These are phyloP conservation scores for Phytophthora capsici DNA, from an alignment of 352 stramenopile species.

Conservation along the genomic window DNA sequence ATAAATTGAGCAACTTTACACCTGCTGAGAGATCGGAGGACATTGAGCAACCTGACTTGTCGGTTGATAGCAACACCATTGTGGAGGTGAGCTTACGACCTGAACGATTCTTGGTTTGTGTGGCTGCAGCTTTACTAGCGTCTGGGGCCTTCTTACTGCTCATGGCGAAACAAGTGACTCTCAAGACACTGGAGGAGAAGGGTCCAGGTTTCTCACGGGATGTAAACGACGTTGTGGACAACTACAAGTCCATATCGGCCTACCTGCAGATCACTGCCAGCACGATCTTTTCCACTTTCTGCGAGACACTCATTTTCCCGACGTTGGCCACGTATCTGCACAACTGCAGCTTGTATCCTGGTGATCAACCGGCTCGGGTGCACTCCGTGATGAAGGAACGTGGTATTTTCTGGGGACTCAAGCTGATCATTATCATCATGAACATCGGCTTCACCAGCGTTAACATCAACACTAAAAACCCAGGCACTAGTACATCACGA, in stretches of 20 bases:
- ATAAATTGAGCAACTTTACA: constrained; percentile 27
- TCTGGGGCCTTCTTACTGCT: constrained; percentile 50
- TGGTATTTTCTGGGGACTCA: constrained; percentile 65
- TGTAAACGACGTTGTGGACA: constrained; percentile 31
- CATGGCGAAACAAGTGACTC: constrained; percentile 44
- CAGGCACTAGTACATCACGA: not conserved
- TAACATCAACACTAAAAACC: constrained; percentile 41
- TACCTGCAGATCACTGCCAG: constrained; percentile 51
- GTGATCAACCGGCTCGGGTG: constrained; percentile 58
- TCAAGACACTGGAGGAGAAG: constrained; percentile 31
- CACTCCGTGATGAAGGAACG: constrained; percentile 50
- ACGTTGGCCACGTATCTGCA: constrained; percentile 64
- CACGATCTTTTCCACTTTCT: constrained; percentile 66
- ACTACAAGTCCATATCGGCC: constrained; percentile 59
- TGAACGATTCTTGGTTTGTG: constrained; percentile 49
- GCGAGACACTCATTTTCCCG: constrained; percentile 65
- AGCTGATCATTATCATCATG: constrained; percentile 69
- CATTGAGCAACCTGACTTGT: constrained; percentile 43
- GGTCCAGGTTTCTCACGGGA: constrained; percentile 10
- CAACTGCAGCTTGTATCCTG: constrained; percentile 65
- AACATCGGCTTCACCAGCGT: constrained; percentile 66
- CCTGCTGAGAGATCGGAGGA: constrained; percentile 18
- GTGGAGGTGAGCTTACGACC: constrained; percentile 61
- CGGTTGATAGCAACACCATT: constrained; percentile 62
- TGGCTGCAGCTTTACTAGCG: constrained; percentile 37